Conservation (phyloP, 495 filamentous ascomycete species). For the Penicillium silybi region DNA sequence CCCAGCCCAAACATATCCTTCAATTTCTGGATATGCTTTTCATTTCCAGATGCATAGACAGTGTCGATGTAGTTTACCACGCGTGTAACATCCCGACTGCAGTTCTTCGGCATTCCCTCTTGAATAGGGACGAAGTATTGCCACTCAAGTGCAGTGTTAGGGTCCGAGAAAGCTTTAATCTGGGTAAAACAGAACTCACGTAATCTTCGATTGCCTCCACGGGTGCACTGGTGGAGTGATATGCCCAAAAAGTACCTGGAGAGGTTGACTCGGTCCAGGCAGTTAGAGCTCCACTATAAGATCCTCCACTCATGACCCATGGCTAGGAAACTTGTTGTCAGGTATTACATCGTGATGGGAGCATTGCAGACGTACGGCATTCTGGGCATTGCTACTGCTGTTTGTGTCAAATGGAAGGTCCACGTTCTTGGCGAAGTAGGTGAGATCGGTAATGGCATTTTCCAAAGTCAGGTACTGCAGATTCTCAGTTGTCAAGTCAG, state of each 20-base stretch:
- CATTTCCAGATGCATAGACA: slow-evolving; percentile 38
- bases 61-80: slow-evolving; percentile 57
- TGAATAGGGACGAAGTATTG: slow-evolving; percentile 63
- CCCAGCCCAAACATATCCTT: slow-evolving; percentile 57
- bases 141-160: slow-evolving; percentile 32
- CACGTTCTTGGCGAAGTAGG: slow-evolving; percentile 58
- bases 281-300: slow-evolving; percentile 60
- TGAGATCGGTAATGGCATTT: slow-evolving; percentile 58
- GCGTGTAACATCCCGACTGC: slow-evolving; percentile 51
- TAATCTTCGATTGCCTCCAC: slow-evolving; percentile 62
- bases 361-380: slow-evolving; percentile 34
- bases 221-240: slow-evolving; percentile 58
- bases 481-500: slow-evolving; percentile 49
- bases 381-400: slow-evolving; percentile 47
- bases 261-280: slow-evolving; percentile 57
- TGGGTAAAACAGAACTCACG: slow-evolving; percentile 10
- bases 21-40: slow-evolving; percentile 42
- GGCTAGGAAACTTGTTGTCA: slow-evolving; percentile 31
- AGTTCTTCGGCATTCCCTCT: slow-evolving; percentile 61
- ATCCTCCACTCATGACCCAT: slow-evolving; percentile 62
- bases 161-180: not conserved
- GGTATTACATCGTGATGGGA: not conserved
- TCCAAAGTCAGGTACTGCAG: slow-evolving; percentile 60
- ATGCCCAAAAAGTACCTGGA: slow-evolving; percentile 66
- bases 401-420: slow-evolving; percentile 54